Conservation (phyloP, 495 filamentous ascomycete genomes). For the Penicillium samsonianum region DNA sequence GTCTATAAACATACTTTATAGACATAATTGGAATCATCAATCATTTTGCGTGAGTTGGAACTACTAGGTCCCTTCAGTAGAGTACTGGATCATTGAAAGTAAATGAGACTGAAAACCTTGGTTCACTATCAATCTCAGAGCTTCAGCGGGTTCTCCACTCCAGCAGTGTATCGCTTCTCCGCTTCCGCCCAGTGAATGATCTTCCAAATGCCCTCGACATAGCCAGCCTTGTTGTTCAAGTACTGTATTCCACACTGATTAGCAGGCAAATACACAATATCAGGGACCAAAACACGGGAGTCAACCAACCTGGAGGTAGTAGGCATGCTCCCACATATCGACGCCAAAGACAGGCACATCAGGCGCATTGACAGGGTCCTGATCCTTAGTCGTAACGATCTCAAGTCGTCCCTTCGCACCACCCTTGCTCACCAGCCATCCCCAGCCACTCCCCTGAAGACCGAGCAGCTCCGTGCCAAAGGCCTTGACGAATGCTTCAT, state of each 20-base stretch:
- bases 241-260: conserved; percentile 62
- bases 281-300: not conserved
- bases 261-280: not conserved
- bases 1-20: conserved; percentile 9
- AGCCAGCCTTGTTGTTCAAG: conserved; percentile 93
- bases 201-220: conserved; percentile 92
- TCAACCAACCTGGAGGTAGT: conserved; percentile 55
- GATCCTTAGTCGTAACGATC: conserved; percentile 79
- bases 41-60: not conserved
- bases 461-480: conserved; percentile 74
- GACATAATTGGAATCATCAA: not conserved
- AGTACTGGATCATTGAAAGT: not conserved
- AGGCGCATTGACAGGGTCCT: conserved; percentile 81
- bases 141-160: conserved; percentile 33
- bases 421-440: conserved; percentile 79
- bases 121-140: conserved; percentile 11
- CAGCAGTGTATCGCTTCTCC: conserved; percentile 68
- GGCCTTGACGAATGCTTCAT: conserved; percentile 65
- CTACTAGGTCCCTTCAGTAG: not conserved
- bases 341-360: conserved; percentile 82
- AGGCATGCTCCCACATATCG: conserved; percentile 97
- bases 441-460: conserved; percentile 93
- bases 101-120: not conserved
- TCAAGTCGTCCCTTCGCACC: conserved; percentile 62
- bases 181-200: conserved; percentile 94